Evolutionary conservation across 2,329 filamentous ascomycete genomes (phyloP), one percentile per base, ranked within the genome.

Genomic region (Monilinia fructigena): DNA sequence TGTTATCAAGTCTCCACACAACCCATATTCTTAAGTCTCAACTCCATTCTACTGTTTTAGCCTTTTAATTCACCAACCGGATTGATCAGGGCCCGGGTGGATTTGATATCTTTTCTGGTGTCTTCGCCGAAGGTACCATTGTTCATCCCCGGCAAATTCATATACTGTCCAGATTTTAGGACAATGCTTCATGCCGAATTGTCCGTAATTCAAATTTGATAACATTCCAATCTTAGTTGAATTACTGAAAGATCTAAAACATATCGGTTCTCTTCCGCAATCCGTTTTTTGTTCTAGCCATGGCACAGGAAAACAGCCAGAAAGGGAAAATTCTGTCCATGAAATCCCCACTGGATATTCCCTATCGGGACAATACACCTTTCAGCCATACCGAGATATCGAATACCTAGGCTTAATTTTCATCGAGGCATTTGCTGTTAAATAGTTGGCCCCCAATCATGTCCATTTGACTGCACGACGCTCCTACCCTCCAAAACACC

Each of bases 1-100:
- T 14, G 20, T 38, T 38, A 60, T 60, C 56, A n/a, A 56, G 26
- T 58, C 31, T 50, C 58, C 45, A 50, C 56, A 59, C 2, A 20
- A 35, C 11, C 26, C 58, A 50, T 60, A 48, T 60, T 14, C 26
- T 35, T 5, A 23, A 47, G 48, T 60, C 42, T 60, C 28, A 50
- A 38, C 16, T 50, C 5, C 2, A 14, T 35, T 50, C 58, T 60
- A 60, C 5, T 1, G 20, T 35, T 50, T 45, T 60, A 60, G 58
- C 47, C 47, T 50, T 23, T n/a, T 18, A 3, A 60, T 60, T 20
- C 58, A 50, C 38, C 45, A 20, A 23, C 20, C 1, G 28, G 55
- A 28, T 26, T 31, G 28, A 50, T 35, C 42, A 59, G 42, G 42
- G 56, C 42, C 28, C 18, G n/a, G 31, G 58, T 50, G 45, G 58